Percentiles rank a stretch among this genome's conserved stretches.
These are phyloP conservation scores for Diplocarpon rosae DNA, from an alignment of 2,329 filamentous ascomycete species.

Conservation along the genomic window DNA sequence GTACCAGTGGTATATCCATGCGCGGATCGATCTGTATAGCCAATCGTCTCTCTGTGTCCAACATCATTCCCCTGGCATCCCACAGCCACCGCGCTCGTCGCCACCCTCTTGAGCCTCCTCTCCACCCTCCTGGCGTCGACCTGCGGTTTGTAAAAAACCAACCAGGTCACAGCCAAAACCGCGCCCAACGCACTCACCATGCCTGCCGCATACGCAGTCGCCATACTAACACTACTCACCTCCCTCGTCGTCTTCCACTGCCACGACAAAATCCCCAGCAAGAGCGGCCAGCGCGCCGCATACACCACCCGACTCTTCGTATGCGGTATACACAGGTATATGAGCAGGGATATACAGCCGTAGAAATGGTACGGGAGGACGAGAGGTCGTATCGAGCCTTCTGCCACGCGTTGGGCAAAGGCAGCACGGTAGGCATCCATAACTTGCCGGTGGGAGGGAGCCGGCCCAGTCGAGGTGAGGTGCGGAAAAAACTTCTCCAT, in stretches of 20 bases:
- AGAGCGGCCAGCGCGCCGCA: constrained; percentile 38
- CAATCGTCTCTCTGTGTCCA: constrained; percentile 5
- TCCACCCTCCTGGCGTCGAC: constrained; percentile 40
- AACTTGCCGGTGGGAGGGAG: constrained; percentile 17
- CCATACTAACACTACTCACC: constrained; percentile 41
- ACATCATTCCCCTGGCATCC: not conserved
- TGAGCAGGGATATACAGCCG: constrained; percentile 35
- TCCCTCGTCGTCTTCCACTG: constrained; percentile 33
- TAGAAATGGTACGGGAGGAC: constrained; percentile 42
- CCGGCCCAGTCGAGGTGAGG: constrained; percentile 12
- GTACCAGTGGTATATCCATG: constrained; percentile 10
- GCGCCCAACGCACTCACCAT: constrained; percentile 40
- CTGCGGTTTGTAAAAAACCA: constrained; percentile 46
- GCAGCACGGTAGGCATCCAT: constrained; percentile 27
- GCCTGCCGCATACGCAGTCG: constrained; percentile 39
- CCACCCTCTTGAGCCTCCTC: constrained; percentile 18
- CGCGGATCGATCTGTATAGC: constrained; percentile 1
- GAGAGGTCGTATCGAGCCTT: constrained; percentile 36
- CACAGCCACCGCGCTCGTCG: not conserved
- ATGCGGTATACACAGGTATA: constrained; percentile 48
- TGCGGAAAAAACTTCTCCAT: constrained; percentile 18
- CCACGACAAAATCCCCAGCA: constrained; percentile 33
- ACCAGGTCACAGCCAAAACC: constrained; percentile 36
- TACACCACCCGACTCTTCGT: constrained; percentile 39
- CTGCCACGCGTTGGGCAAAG: constrained; percentile 30